Percentiles rank a stretch among this genome's conserved stretches.
Evolutionary conservation across 129 eudicot genomes (phyloP).

Genomic region (Smallanthus sonchifolius): DNA sequence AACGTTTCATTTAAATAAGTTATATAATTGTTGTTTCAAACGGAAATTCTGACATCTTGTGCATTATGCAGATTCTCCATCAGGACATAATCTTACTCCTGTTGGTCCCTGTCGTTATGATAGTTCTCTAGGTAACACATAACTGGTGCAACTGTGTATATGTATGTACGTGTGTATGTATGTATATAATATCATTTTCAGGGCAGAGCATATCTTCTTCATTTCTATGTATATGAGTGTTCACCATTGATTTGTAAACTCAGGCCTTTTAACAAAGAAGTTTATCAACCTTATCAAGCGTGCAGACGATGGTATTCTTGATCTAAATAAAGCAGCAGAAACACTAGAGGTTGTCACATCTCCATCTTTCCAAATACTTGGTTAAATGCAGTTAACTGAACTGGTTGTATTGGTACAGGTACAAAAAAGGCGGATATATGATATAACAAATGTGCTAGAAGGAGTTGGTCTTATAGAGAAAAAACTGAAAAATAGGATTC

Average conservation of each 20-base stretch:
- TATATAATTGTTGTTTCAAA: not conserved
- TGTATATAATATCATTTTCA: not conserved
- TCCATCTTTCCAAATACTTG: slow-evolving; percentile 3
- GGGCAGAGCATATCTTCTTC: not conserved
- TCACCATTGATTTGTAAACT: slow-evolving; percentile 11
- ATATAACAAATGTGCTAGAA: slow-evolving; percentile 95
- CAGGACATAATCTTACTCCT: slow-evolving; percentile 78
- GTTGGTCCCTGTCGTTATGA: slow-evolving; percentile 97
- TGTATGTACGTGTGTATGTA: not conserved
- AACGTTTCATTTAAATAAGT: not conserved
- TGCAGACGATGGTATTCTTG: slow-evolving; percentile 98
- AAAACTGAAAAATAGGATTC: slow-evolving; percentile 95
- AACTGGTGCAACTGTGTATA: not conserved
- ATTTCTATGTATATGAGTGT: not conserved
- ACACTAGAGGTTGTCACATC: slow-evolving; percentile 69
- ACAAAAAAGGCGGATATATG: slow-evolving; percentile 96
- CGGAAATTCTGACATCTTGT: not conserved
- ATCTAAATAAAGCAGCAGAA: slow-evolving; percentile 96
- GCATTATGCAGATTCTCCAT: slow-evolving; percentile 73
- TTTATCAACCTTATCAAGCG: slow-evolving; percentile 87
- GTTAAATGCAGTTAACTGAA: slow-evolving; percentile 5
- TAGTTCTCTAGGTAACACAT: slow-evolving; percentile 78
- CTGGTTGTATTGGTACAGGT: slow-evolving; percentile 49
- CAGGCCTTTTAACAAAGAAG: slow-evolving; percentile 95
- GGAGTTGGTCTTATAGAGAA: slow-evolving; percentile 98